Base-by-base conservation (phyloP, 805 yeast genomes). In the Priceomyces melissophilus region DNA sequence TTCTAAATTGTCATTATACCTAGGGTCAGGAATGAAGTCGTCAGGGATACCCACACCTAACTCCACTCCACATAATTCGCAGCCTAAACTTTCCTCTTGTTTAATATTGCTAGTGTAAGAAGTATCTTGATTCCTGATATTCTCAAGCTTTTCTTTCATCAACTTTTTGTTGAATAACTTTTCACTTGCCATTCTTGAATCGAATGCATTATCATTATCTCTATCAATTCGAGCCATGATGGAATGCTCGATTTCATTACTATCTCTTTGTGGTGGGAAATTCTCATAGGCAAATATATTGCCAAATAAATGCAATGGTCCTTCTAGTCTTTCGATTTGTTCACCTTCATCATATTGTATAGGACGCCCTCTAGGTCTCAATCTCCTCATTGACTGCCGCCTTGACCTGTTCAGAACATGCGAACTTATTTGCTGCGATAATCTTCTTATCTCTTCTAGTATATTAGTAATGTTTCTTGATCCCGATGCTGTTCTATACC, bases 21-120 rank as follows among this genome's bases (percentile, higher is more conserved):
- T 42, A 1, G 53, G 33, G 45, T 65, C 55, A 40, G 76, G 67
- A 35, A 54, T 53, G 47, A 74, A 78, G 12, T 69, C 76, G 1
- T 55, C 65, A 0, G 88, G 85, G 4, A 84, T 76, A 0, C 96
- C 96, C 36, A 71, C 76, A 2, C 93, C 93, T n/a, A 88, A 62
- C 3, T 67, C 73, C 0, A 78, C 74, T 1, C 88, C 90, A 64
- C 96, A 88, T 20, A 84, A 60, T 26, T 76, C 76, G 63, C 96
- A 69, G 13, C 64, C 53, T 15, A 61, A 35, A 27, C 48, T 40
- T 14, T 35, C 42, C 10, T 44, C 47, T 0, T 51, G 44, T 3
- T 50, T 32, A 11, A 69, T 63, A 37, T 56, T 50, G 32, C 58
- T 63, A 17, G 68, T 59, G 48, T 67, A 67, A 1, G 64, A 65